These are phyloP conservation scores for Emydomyces testavorans DNA, from an alignment of 2,329 filamentous ascomycete species.

Conservation along the genomic window DNA sequence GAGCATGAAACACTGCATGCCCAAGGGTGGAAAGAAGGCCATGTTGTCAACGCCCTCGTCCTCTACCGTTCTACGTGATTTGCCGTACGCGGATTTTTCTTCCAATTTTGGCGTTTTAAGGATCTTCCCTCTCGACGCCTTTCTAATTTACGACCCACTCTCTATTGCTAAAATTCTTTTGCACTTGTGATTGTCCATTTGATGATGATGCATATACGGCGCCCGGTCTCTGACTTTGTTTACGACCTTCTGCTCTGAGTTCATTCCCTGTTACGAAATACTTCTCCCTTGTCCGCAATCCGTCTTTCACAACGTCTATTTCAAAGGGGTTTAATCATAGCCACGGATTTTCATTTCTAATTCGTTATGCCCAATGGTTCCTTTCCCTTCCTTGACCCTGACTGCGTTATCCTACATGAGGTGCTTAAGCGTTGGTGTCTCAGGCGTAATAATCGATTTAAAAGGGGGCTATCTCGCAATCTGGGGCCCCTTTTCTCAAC, in stretches of 20 bases:
- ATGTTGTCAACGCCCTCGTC: constrained; percentile 65
- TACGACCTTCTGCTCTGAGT: not conserved
- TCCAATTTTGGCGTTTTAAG: not conserved
- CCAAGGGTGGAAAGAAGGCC: constrained; percentile 64
- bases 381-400: not conserved
- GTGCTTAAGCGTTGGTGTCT: constrained; percentile 5
- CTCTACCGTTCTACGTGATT: not conserved
- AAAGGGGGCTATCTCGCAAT: not conserved
- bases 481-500: no score
- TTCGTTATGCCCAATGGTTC: not conserved
- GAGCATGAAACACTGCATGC: constrained; percentile 53
- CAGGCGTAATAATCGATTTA: not conserved
- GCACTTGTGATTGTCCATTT: not conserved
- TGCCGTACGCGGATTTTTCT: not conserved
- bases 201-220: not conserved
- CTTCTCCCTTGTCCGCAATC: not conserved
- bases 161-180: no score
- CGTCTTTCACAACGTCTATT: no score
- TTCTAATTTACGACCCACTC: no score
- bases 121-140: not conserved
- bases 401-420: not conserved
- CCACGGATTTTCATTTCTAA: no score
- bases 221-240: not conserved
- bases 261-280: not conserved
- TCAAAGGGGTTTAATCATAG: no score